Evolutionary conservation across 805 yeast species (phyloP).

Genomic region (Sugiyamaella qingdaonensis): DNA sequence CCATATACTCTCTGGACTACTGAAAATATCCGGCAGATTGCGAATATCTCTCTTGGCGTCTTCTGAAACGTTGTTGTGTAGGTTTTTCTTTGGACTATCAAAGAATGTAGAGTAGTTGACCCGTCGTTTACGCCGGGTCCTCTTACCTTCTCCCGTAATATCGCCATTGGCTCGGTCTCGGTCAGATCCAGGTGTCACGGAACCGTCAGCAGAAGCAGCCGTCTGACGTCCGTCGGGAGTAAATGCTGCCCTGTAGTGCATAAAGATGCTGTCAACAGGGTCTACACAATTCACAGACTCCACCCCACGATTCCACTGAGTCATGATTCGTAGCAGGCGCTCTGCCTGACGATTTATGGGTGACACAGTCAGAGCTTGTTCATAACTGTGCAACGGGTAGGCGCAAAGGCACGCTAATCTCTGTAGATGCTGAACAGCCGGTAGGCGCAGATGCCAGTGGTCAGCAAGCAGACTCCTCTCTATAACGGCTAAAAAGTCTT

Average conservation of each 20-base stretch:
- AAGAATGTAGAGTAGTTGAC: background rate
- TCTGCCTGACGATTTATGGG: background rate
- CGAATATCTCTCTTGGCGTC: background rate
- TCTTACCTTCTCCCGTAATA: background rate
- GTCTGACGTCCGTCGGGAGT: background rate
- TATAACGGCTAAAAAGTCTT: constrained; percentile 4
- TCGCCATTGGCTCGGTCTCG: background rate
- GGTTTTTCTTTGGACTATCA: background rate
- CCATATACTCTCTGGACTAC: constrained; percentile 11
- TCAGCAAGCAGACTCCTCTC: constrained; percentile 1
- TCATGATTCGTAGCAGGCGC: background rate
- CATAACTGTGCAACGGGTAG: background rate
- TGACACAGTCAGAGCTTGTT: background rate
- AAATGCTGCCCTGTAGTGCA: background rate
- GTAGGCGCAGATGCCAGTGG: constrained; percentile 3
- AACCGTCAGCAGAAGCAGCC: background rate
- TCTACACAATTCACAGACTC: background rate
- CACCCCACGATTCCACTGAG: background rate
- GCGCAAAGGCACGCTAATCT: constrained; percentile 2
- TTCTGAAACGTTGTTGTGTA: background rate
- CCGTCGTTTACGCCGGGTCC: background rate
- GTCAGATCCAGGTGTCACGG: background rate
- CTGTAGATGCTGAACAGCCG: constrained; percentile 4
- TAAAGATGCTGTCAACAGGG: background rate
- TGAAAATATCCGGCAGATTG: constrained; percentile 10